Percentiles rank a stretch among this genome's conserved stretches.
These are phyloP conservation scores for Trichoderma sp. DNA, from an alignment of 2,329 filamentous ascomycete genomes.

Conservation along the genomic window DNA sequence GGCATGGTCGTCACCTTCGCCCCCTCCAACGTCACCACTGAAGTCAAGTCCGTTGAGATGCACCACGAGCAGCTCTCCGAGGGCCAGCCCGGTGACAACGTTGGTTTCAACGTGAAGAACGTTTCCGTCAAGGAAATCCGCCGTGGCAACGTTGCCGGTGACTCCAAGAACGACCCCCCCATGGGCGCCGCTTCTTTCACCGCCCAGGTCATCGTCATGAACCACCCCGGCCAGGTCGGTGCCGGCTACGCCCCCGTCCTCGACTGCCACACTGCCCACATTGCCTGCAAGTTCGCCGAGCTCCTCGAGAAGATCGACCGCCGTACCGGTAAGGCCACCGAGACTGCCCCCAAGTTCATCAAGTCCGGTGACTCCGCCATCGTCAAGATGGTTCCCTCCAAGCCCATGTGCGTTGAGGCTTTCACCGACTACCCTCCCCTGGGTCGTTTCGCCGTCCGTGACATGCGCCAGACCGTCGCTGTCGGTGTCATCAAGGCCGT, in stretches of 20 bases:
- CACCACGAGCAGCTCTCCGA: constrained; percentile 98
- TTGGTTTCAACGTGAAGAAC: constrained; percentile 99
- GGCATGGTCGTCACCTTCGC: constrained; percentile 97
- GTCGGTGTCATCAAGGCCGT: constrained; percentile 95
- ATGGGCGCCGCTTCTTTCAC: constrained; percentile 89
- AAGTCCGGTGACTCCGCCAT: constrained; percentile 99
- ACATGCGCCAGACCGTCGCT: constrained; percentile 90
- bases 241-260: constrained; percentile 98
- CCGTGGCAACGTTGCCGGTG: constrained; percentile 99
- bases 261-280: constrained; percentile 99
- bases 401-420: constrained; percentile 99
- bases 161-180: constrained; percentile 99
- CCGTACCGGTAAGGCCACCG: constrained; percentile 98
- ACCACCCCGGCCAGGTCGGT: constrained; percentile 99
- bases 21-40: constrained; percentile 98
- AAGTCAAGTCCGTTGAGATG: constrained; percentile 99
- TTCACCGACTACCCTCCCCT: constrained; percentile 99
- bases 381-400: constrained; percentile 99
- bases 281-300: constrained; percentile 99
- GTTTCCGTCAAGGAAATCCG: constrained; percentile 99
- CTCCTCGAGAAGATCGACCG: constrained; percentile 99
- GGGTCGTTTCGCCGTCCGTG: constrained; percentile 99
- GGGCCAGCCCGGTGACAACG: constrained; percentile 99
- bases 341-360: constrained; percentile 96
- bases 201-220: constrained; percentile 99